Percentiles rank a stretch among this genome's conserved stretches.
Conservation (phyloP, 148 eudicot genomes). For the Nyssa sinensis region DNA sequence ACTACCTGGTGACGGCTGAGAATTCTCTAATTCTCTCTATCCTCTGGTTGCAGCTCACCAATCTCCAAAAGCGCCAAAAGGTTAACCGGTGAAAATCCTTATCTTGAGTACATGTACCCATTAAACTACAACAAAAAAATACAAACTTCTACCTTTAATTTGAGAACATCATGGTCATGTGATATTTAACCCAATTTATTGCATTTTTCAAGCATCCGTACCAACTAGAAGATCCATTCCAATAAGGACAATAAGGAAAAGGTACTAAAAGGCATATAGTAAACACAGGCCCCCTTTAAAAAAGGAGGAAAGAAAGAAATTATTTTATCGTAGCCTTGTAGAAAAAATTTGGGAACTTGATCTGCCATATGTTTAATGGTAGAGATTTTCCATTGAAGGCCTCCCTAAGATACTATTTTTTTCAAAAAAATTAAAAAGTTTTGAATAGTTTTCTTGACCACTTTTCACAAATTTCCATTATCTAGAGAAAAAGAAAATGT, state of each 20-base stretch:
- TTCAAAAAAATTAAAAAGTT: too few species aligned
- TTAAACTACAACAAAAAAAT: not conserved
- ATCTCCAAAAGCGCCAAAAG: not conserved
- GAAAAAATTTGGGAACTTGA: too few species aligned
- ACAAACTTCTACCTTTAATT: too few species aligned
- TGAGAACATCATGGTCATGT: not conserved
- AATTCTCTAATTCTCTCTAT: not conserved
- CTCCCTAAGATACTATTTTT: too few species aligned
- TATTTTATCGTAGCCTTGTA: too few species aligned
- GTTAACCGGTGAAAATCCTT: not conserved
- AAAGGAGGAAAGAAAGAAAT: too few species aligned
- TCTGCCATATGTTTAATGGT: too few species aligned
- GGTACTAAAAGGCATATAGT: not conserved
- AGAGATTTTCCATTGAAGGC: too few species aligned
- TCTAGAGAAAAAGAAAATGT: too few species aligned
- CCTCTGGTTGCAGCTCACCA: constrained; percentile 8
- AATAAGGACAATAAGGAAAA: not conserved
- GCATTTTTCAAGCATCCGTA: not conserved
- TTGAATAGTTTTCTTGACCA: too few species aligned
- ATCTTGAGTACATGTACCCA: constrained; percentile 10
- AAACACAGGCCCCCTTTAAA: not conserved
- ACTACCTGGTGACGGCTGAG: constrained; percentile 14
- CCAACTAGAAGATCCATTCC: not conserved
- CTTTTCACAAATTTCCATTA: too few species aligned
- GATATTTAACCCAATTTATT: not conserved